Percentiles rank a stretch among this genome's conserved stretches.
Evolutionary conservation across 1,284 basidiomycete species (phyloP).

Genomic region (Rhizopogon hawkerae): DNA sequence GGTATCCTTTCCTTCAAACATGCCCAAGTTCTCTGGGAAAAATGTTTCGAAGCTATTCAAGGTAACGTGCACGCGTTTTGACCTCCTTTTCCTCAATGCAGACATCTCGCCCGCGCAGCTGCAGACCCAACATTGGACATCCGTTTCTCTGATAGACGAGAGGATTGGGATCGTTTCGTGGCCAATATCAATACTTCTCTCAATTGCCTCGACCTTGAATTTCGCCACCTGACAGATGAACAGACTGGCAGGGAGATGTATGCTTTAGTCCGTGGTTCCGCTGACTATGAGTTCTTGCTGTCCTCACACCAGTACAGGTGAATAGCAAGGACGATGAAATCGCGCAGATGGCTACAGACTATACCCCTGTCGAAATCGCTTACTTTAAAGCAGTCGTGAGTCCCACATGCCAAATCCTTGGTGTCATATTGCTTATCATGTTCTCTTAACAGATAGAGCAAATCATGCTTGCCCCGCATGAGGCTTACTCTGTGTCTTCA

Average conservation of each 20-base stretch:
- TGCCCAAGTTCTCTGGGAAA: conserved; percentile 57
- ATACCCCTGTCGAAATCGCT: conserved; percentile 64
- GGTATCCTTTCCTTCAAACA: conserved; percentile 54
- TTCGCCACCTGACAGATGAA: conserved; percentile 59
- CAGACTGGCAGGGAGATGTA: conserved; percentile 53
- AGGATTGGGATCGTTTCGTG: conserved; percentile 55
- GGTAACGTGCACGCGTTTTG: conserved; percentile 27
- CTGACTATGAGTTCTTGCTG: conserved; percentile 2
- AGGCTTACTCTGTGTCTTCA: conserved; percentile 69
- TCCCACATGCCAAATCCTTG: conserved; percentile 7
- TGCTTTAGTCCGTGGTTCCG: conserved; percentile 44
- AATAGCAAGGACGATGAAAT: conserved; percentile 71
- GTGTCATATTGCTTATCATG: background rate
- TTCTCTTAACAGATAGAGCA: conserved; percentile 61
- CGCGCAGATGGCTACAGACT: conserved; percentile 77
- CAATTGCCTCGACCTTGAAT: conserved; percentile 62
- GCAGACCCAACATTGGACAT: conserved; percentile 44
- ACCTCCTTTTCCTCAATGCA: conserved; percentile 5
- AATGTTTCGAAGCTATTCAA: conserved; percentile 56
- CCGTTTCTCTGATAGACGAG: conserved; percentile 32
- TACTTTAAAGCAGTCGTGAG: conserved; percentile 76
- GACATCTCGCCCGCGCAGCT: conserved; percentile 28
- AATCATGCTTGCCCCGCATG: conserved; percentile 73
- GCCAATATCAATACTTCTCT: conserved; percentile 50
- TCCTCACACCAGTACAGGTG: conserved; percentile 37